Conservation (phyloP, 805 yeast species). For the Candida nonsorbophila region DNA sequence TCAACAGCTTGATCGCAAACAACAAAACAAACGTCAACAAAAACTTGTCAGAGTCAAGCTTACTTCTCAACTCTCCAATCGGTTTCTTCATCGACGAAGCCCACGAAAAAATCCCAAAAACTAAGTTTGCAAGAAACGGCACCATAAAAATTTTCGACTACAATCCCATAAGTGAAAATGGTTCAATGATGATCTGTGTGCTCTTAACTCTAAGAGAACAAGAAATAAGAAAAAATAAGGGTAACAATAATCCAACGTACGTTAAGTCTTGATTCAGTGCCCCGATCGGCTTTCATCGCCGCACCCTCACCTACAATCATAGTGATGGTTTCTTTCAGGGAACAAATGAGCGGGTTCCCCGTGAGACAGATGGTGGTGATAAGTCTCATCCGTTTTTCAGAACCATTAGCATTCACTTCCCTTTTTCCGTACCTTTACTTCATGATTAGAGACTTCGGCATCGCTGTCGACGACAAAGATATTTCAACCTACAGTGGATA, state of each 20-base stretch:
- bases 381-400: conserved; percentile 46
- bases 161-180: conserved; percentile 10
- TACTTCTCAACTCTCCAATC: conserved; percentile 19
- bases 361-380: conserved; percentile 39
- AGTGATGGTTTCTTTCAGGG: conserved; percentile 22
- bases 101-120: conserved; percentile 13
- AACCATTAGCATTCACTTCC: conserved; percentile 60
- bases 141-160: conserved; percentile 14
- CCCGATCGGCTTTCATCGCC: conserved; percentile 11
- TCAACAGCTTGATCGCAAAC: conserved; percentile 1
- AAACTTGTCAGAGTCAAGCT: conserved; percentile 2
- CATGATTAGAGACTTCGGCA: conserved; percentile 55
- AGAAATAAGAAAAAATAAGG: conserved; percentile 27
- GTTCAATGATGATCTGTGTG: conserved; percentile 17
- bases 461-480: conserved; percentile 43
- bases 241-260: conserved; percentile 20
- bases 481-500: conserved; percentile 58
- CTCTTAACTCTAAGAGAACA: conserved; percentile 26
- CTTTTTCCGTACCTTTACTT: conserved; percentile 58
- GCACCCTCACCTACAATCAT: conserved; percentile 8
- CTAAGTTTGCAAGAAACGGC: conserved; percentile 16
- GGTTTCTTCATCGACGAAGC: conserved; percentile 26
- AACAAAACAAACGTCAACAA: conserved; percentile 1
- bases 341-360: conserved; percentile 53
- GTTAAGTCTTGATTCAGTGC: conserved; percentile 8